These are phyloP conservation scores for Metschnikowia lachancei DNA, from an alignment of 805 yeast species.

Conservation along the genomic window DNA sequence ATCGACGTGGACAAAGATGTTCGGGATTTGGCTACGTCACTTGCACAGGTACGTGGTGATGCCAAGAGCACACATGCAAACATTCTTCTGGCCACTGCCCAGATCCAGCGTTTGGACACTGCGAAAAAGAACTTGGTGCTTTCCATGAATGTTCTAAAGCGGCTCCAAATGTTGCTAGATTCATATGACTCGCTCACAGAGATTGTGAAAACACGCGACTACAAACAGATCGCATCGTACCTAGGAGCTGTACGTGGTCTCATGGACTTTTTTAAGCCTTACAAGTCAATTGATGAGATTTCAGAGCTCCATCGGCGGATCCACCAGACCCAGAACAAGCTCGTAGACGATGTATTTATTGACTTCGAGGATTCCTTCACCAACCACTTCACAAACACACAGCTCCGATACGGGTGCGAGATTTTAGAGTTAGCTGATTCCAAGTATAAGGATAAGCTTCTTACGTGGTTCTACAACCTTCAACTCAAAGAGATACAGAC, in stretches of 20 bases:
- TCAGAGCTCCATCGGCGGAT: conserved; percentile 62
- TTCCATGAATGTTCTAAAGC: conserved; percentile 81
- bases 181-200: conserved; percentile 63
- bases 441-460: conserved; percentile 54
- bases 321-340: conserved; percentile 53
- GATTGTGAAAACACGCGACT: conserved; percentile 46
- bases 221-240: conserved; percentile 55
- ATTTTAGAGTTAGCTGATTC: conserved; percentile 65
- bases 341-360: conserved; percentile 66
- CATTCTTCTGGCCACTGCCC: conserved; percentile 68
- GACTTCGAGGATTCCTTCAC: conserved; percentile 59
- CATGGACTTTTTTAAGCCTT: conserved; percentile 69
- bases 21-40: conserved; percentile 40
- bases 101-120: conserved; percentile 74
- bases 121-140: conserved; percentile 80
- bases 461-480: conserved; percentile 68
- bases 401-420: conserved; percentile 62
- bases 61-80: conserved; percentile 57
- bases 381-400: conserved; percentile 26
- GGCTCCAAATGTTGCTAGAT: conserved; percentile 79
- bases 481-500: conserved; percentile 70
- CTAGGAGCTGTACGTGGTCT: conserved; percentile 73
- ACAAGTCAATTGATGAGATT: conserved; percentile 79
- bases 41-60: conserved; percentile 45
- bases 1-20: conserved; percentile 34